Evolutionary conservation across 2,329 filamentous ascomycete genomes (phyloP).

Genomic region (Phialophora tarda): DNA sequence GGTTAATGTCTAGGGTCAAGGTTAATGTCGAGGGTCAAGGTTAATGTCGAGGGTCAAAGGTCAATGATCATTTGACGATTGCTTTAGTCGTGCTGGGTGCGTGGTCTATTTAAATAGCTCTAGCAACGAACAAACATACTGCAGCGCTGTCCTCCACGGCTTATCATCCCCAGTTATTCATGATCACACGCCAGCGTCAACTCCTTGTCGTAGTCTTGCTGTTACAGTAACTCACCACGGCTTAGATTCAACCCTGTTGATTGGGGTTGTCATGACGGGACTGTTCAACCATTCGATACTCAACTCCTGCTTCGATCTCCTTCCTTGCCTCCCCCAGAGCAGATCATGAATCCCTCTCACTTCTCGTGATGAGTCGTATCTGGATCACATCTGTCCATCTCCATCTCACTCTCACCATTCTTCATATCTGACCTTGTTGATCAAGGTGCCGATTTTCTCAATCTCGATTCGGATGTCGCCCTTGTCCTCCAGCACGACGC

Average conservation of each 20-base stretch:
- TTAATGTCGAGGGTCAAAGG: background rate
- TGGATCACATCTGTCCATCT: background rate
- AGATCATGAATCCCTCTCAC: background rate
- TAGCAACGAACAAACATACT: background rate
- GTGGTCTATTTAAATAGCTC: background rate
- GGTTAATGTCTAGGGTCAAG: background rate
- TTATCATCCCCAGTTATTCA: too few relatives aligned
- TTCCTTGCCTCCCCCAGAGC: background rate
- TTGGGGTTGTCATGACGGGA: background rate
- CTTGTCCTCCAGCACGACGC: slow-evolving; percentile 47
- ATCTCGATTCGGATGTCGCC: slow-evolving; percentile 55
- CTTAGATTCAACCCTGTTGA: background rate
- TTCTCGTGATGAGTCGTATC: background rate
- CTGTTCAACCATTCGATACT: background rate
- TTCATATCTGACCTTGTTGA: slow-evolving; percentile 46
- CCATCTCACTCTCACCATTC: slow-evolving; percentile 24
- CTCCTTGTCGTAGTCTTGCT: background rate
- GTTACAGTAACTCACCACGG: background rate
- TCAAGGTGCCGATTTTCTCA: slow-evolving; percentile 57
- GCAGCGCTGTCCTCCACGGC: background rate
- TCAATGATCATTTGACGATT: background rate
- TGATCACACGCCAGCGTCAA: too few relatives aligned
- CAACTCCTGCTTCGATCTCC: background rate
- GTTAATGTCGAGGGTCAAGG: background rate
- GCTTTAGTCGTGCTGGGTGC: background rate